These are phyloP conservation scores for Santalum album DNA, from an alignment of 164 flowering plant species.

Conservation along the genomic window DNA sequence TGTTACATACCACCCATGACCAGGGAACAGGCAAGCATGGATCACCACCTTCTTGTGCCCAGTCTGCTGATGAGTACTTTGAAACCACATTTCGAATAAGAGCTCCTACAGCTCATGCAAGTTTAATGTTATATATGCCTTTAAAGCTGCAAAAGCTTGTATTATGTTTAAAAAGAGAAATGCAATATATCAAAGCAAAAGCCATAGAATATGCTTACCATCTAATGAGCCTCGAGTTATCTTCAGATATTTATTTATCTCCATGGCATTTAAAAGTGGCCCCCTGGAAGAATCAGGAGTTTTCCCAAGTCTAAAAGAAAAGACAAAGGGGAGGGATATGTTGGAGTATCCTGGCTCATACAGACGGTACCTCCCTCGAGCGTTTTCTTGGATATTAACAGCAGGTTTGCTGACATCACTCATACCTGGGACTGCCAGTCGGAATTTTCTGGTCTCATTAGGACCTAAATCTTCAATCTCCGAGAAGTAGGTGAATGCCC, in stretches of 20 bases:
- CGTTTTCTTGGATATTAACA: constrained; percentile 92
- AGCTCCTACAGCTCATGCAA: constrained; percentile 40
- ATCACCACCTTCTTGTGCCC: constrained; percentile 97
- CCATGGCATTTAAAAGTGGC: constrained; percentile 92
- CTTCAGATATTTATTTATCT: constrained; percentile 75
- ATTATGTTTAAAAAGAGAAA: not conserved
- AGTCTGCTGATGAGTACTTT: constrained; percentile 43
- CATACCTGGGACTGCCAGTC: constrained; percentile 59
- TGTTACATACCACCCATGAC: constrained; percentile 82
- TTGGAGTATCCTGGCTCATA: constrained; percentile 87
- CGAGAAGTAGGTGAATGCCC: constrained; percentile 91
- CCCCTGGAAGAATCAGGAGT: constrained; percentile 81
- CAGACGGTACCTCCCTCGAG: constrained; percentile 71
- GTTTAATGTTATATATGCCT: constrained; percentile 8
- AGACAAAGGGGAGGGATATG: constrained; percentile 74
- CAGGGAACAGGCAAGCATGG: constrained; percentile 91
- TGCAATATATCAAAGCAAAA: not conserved
- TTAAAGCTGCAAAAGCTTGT: not conserved
- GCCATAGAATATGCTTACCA: constrained; percentile 60
- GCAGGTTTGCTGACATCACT: constrained; percentile 63
- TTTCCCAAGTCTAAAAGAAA: constrained; percentile 61
- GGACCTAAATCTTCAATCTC: constrained; percentile 85
- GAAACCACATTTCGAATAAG: constrained; percentile 38
- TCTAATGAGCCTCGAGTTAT: constrained; percentile 67
- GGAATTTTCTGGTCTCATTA: constrained; percentile 60